Evolutionary conservation across 176 grass and related monocot species (phyloP).

Genomic region (Olyra latifolia): DNA sequence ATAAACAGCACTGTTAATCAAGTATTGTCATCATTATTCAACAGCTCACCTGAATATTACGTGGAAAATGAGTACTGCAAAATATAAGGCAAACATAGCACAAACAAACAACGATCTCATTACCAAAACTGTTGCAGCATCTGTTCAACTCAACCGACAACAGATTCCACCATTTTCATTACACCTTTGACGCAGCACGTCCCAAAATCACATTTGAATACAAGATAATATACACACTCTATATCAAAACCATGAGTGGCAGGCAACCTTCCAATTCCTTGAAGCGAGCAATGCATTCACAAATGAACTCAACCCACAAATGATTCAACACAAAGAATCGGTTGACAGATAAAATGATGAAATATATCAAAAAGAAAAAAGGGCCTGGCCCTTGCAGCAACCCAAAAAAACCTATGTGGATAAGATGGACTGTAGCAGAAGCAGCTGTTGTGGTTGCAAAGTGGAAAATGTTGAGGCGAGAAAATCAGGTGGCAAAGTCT

Average conservation of each 20-base stretch:
- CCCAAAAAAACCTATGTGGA: constrained; percentile 44
- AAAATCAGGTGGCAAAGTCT: constrained; percentile 81
- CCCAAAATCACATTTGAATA: constrained; percentile 44
- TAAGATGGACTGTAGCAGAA: constrained; percentile 77
- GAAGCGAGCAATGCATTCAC: constrained; percentile 56
- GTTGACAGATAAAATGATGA: constrained; percentile 40
- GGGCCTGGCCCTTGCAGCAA: constrained; percentile 18
- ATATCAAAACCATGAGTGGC: constrained; percentile 50
- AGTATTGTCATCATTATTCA: background rate
- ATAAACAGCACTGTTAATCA: background rate
- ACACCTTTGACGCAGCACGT: constrained; percentile 33
- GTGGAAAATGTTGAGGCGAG: constrained; percentile 74
- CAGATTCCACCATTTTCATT: constrained; percentile 18
- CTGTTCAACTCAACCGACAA: constrained; percentile 39
- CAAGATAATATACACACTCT: constrained; percentile 66
- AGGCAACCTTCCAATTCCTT: constrained; percentile 25
- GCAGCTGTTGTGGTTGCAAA: constrained; percentile 87
- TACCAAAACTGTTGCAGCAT: constrained; percentile 54
- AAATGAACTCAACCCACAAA: constrained; percentile 45
- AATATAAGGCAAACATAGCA: background rate
- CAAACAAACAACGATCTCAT: constrained; percentile 35
- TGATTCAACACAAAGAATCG: constrained; percentile 62
- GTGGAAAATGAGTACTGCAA: background rate
- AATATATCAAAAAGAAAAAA: constrained; percentile 41
- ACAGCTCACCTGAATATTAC: background rate